A percentile compares a stretch with the other conserved stretches of the same genome.
Conservation (phyloP, 768 basidiomycete genomes). For the Lentinus tigrinus region DNA sequence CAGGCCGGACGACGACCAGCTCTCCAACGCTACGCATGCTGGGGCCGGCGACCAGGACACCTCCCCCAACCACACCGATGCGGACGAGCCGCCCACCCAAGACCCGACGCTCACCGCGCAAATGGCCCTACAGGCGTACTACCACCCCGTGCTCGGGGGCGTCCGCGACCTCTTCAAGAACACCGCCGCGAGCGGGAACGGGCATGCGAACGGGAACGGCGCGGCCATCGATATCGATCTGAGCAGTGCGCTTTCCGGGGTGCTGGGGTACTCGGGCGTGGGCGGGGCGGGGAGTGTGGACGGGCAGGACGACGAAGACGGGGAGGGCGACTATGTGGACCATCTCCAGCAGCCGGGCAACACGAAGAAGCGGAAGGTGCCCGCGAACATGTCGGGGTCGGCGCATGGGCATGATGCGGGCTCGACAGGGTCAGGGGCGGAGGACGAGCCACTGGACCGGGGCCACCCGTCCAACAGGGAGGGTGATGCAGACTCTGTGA, state of each 20-base stretch:
- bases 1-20: conserved; percentile 31
- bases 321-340: conserved; percentile 65
- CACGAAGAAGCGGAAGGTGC: conserved; percentile 88
- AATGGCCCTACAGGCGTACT: conserved; percentile 63
- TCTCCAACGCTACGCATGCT: conserved; percentile 39
- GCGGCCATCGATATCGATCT: conserved; percentile 23
- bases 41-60: too few species aligned
- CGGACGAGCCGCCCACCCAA: conserved; percentile 59
- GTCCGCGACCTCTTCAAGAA: conserved; percentile 43
- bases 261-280: conserved; percentile 43
- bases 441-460: conserved; percentile 39
- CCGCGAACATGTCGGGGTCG: conserved; percentile 51
- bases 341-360: conserved; percentile 77
- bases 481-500: conserved; percentile 15
- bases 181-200: conserved; percentile 18
- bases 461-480: conserved; percentile 27
- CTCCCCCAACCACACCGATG: neutral
- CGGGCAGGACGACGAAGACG: conserved; percentile 31
- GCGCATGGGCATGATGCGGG: conserved; percentile 42
- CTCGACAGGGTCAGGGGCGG: conserved; percentile 40
- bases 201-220: conserved; percentile 5
- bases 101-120: conserved; percentile 57
- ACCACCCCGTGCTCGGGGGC: conserved; percentile 54
- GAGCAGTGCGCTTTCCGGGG: conserved; percentile 17
- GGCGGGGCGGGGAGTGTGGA: conserved; percentile 36